phyloP scores from a whole-genome alignment of 2,329 filamentous ascomycete species.

The Colletotrichum cereale region DNA sequence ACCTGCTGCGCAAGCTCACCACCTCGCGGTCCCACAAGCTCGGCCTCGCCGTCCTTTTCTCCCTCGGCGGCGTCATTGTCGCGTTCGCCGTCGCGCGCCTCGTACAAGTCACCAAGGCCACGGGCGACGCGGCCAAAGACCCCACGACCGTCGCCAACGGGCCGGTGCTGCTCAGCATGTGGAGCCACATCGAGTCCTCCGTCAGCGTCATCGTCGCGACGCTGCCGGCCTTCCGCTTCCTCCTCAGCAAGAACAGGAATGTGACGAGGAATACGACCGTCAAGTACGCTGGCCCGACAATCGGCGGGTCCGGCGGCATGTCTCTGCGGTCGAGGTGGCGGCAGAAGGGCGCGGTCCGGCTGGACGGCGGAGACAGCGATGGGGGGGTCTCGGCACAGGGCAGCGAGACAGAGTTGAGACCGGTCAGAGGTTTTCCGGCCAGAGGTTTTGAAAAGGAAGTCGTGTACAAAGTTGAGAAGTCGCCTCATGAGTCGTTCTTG shows the following conservation, averaged over 20 bases:
- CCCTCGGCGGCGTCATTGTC: conserved; percentile 34
- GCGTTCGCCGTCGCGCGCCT: conserved; percentile 36
- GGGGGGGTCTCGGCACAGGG: background rate
- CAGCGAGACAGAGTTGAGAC: conserved; percentile 32
- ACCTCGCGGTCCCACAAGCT: conserved; percentile 26
- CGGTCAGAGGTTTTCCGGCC: conserved; percentile 19
- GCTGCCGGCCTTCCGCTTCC: conserved; percentile 35
- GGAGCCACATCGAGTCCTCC: conserved; percentile 38
- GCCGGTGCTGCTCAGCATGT: conserved; percentile 38
- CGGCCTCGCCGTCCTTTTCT: conserved; percentile 36
- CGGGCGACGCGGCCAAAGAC: conserved; percentile 30
- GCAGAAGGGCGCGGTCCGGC: conserved; percentile 16
- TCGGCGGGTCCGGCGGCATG: conserved; percentile 19
- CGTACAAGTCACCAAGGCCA: conserved; percentile 25
- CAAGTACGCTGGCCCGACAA: conserved; percentile 12
- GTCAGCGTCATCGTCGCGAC: conserved; percentile 36
- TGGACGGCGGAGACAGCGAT: conserved; percentile 8
- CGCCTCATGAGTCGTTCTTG: background rate
- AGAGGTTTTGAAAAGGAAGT: conserved; percentile 21
- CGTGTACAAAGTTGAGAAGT: conserved; percentile 19
- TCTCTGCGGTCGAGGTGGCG: conserved; percentile 14
- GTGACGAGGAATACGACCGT: conserved; percentile 13
- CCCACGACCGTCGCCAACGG: conserved; percentile 34
- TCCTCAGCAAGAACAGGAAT: conserved; percentile 27
- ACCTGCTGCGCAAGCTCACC: conserved; percentile 27